Conservation (phyloP, 2,329 filamentous ascomycete genomes). For the Botrytis byssoidea region DNA sequence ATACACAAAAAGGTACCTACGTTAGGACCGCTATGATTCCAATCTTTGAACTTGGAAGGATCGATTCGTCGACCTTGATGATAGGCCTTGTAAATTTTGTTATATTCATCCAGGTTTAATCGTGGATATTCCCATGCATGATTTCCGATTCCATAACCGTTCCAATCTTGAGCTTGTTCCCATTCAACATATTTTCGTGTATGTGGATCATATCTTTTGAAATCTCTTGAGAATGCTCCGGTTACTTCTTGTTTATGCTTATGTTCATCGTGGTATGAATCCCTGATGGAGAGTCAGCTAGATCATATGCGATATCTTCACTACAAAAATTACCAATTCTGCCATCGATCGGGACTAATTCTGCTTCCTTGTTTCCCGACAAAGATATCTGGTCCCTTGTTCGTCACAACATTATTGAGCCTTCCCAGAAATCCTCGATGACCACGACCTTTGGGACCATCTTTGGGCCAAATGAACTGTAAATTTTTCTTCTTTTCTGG, state of each 20-base stretch:
- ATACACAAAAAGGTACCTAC: conserved; percentile 18
- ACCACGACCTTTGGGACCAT: conserved; percentile 31
- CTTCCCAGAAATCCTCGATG: conserved; percentile 34
- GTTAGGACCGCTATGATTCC: conserved; percentile 34
- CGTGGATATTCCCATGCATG: conserved; percentile 28
- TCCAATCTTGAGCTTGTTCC: conserved; percentile 28
- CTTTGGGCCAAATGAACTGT: conserved; percentile 38
- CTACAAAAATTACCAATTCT: conserved; percentile 33
- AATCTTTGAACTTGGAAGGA: conserved; percentile 30
- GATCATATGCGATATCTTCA: not conserved
- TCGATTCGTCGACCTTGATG: conserved; percentile 19
- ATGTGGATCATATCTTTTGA: conserved; percentile 35
- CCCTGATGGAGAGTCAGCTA: conserved; percentile 29
- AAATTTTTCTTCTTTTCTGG: conserved; percentile 20
- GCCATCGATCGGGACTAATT: conserved; percentile 34
- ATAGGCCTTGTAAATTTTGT: conserved; percentile 24
- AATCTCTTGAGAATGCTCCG: conserved; percentile 23
- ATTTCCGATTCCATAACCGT: conserved; percentile 18
- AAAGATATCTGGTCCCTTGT: conserved; percentile 45
- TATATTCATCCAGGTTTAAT: conserved; percentile 31
- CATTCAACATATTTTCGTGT: conserved; percentile 34
- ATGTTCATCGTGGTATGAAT: conserved; percentile 32
- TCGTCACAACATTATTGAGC: conserved; percentile 41
- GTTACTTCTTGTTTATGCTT: conserved; percentile 19
- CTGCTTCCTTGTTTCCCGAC: conserved; percentile 32